These are phyloP conservation scores for Fusarium siculi DNA, from an alignment of 2,329 filamentous ascomycete species.

Conservation along the genomic window DNA sequence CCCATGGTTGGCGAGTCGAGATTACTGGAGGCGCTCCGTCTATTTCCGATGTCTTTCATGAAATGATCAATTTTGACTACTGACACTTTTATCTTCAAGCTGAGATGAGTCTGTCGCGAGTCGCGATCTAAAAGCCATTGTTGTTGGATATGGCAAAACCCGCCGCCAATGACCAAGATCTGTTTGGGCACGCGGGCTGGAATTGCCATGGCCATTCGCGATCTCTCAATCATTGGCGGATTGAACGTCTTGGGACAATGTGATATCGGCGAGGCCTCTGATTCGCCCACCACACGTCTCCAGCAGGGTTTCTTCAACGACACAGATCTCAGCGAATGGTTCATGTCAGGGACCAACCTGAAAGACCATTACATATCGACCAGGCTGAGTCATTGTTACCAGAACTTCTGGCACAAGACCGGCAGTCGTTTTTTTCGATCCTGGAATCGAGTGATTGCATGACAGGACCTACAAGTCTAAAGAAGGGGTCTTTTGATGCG, in stretches of 20 bases:
- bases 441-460: conserved; percentile 24
- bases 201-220: conserved; percentile 37
- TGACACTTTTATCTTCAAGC: background rate
- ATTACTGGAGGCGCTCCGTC: conserved; percentile 20
- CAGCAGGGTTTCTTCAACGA: conserved; percentile 26
- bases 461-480: background rate
- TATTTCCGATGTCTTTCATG: conserved; percentile 30
- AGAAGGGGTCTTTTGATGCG: background rate
- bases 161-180: conserved; percentile 39
- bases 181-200: conserved; percentile 35
- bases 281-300: conserved; percentile 30
- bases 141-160: background rate
- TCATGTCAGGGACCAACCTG: conserved; percentile 6
- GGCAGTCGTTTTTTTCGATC: background rate
- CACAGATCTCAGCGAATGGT: conserved; percentile 25
- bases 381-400: conserved; percentile 20
- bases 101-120: conserved; percentile 17
- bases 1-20: conserved; percentile 3
- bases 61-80: background rate
- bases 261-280: conserved; percentile 38
- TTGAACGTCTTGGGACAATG: conserved; percentile 38
- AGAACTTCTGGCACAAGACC: background rate
- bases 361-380: conserved; percentile 8
- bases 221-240: conserved; percentile 13
- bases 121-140: background rate